phyloP scores from a whole-genome alignment of 768 basidiomycete species.

The Podaxis pistillaris region DNA sequence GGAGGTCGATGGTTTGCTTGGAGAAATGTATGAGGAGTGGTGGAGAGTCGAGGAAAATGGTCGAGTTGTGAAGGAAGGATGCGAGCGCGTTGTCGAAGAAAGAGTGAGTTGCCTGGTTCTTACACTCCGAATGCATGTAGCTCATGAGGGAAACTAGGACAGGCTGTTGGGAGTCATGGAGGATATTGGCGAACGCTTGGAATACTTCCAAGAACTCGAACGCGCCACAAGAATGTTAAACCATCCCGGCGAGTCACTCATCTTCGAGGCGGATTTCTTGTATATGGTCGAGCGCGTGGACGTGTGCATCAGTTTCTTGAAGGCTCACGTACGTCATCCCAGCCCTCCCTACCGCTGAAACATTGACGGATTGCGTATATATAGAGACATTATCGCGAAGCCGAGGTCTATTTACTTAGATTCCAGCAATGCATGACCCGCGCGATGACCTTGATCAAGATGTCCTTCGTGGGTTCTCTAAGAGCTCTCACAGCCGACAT shows the following conservation, averaged over 20 bases:
- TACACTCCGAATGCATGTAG: not conserved
- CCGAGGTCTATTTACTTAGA: slow-evolving; percentile 91
- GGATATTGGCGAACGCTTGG: slow-evolving; percentile 77
- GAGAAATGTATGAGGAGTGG: slow-evolving; percentile 83
- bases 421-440: slow-evolving; percentile 99
- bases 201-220: slow-evolving; percentile 95
- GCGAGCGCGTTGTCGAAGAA: slow-evolving; percentile 86
- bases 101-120: slow-evolving; percentile 51
- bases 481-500: slow-evolving; percentile 79
- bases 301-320: slow-evolving; percentile 89
- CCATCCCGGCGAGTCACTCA: slow-evolving; percentile 88
- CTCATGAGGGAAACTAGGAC: slow-evolving; percentile 46
- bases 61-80: slow-evolving; percentile 85
- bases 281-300: slow-evolving; percentile 97
- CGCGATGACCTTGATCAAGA: slow-evolving; percentile 97
- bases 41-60: slow-evolving; percentile 91
- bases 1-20: slow-evolving; percentile 71
- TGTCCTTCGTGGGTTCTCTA: slow-evolving; percentile 90
- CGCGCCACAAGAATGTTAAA: slow-evolving; percentile 92
- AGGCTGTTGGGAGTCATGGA: slow-evolving; percentile 74
- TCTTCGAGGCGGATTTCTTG: slow-evolving; percentile 87
- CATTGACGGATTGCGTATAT: slow-evolving; percentile 2
- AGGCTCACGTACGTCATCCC: slow-evolving; percentile 67
- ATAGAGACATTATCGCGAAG: slow-evolving; percentile 90
- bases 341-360: not conserved